Conservation (phyloP, 441 rosid species). For the Arabidopsis lyrata region DNA sequence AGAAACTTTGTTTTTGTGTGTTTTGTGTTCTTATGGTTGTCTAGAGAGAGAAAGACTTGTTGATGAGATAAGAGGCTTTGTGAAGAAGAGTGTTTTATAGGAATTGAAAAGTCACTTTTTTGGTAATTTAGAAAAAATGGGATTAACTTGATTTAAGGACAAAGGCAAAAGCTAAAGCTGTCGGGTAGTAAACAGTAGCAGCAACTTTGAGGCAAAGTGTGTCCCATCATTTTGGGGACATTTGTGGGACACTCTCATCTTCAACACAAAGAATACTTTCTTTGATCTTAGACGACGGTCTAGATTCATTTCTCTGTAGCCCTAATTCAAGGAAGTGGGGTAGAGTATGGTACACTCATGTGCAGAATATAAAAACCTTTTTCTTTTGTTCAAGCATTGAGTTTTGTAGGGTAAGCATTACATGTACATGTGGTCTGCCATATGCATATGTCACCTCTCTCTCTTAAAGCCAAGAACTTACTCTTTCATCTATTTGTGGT, state of each 20-base stretch:
- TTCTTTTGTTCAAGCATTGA: conserved; percentile 33
- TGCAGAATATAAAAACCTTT: conserved; percentile 34
- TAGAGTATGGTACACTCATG: conserved; percentile 43
- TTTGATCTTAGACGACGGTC: conserved; percentile 34
- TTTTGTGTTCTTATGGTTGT: conserved; percentile 10
- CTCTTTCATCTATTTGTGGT: conserved; percentile 36
- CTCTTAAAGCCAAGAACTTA: conserved; percentile 18
- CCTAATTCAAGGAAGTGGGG: conserved; percentile 38
- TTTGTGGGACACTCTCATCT: conserved; percentile 60
- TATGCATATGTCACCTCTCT: conserved; percentile 44
- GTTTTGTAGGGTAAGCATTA: conserved; percentile 48
- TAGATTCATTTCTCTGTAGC: conserved; percentile 21
- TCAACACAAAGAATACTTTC: conserved; percentile 30
- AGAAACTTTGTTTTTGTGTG: conserved; percentile 24
- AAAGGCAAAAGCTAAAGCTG: conserved; percentile 73
- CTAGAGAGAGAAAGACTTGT: conserved; percentile 30
- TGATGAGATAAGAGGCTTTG: conserved; percentile 33
- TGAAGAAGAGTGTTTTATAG: conserved; percentile 49
- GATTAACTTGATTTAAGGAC: conserved; percentile 44
- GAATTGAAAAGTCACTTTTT: conserved; percentile 24
- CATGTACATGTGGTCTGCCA: conserved; percentile 49
- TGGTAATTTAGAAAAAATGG: conserved; percentile 16
- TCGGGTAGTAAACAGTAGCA: conserved; percentile 70
- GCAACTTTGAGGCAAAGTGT: conserved; percentile 70
- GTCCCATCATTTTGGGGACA: conserved; percentile 64